Conservation (phyloP, 768 basidiomycete species). For the Boletus fagicola region DNA sequence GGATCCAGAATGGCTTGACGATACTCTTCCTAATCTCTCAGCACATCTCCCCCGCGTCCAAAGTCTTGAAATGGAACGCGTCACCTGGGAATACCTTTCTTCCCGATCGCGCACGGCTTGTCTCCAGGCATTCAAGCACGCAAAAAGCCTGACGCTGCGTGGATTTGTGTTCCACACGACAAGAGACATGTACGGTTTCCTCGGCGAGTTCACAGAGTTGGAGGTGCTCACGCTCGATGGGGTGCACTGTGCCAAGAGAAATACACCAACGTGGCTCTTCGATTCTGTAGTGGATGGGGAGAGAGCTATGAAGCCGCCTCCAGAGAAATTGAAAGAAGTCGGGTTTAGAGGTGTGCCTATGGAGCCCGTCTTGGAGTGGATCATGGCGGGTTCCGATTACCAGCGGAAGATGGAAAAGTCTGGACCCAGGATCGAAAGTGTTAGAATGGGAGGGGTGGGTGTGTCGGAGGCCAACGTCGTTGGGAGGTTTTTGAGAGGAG, state of each 20-base stretch:
- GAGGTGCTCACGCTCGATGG: conserved; percentile 31
- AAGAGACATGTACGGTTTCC: conserved; percentile 28
- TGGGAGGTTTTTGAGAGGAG: conserved; percentile 25
- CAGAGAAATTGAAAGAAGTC: conserved; percentile 24
- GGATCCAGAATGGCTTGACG: conserved; percentile 36
- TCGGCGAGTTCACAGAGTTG: conserved; percentile 27
- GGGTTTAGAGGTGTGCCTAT: conserved; percentile 25
- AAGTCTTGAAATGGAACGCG: conserved; percentile 28
- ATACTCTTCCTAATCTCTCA: conserved; percentile 26
- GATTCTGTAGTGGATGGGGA: conserved; percentile 7
- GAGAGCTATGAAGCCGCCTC: conserved; percentile 12
- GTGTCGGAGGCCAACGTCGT: conserved; percentile 25
- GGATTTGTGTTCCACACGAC: conserved; percentile 27
- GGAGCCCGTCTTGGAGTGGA: conserved; percentile 32
- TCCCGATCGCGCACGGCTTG: conserved; percentile 26
- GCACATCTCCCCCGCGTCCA: conserved; percentile 21
- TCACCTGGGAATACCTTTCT: conserved; percentile 35
- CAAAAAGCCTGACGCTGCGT: conserved; percentile 21
- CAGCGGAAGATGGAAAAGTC: conserved; percentile 6
- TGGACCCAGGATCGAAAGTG: conserved; percentile 17
- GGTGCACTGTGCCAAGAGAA: conserved; percentile 26
- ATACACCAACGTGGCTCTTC: conserved; percentile 13
- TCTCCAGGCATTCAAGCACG: conserved; percentile 24
- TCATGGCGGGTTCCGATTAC: conserved; percentile 20
- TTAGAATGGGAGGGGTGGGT: conserved; percentile 31